Evolutionary conservation across 306 rosid species (phyloP).

Genomic region (Dryas alaskensis): DNA sequence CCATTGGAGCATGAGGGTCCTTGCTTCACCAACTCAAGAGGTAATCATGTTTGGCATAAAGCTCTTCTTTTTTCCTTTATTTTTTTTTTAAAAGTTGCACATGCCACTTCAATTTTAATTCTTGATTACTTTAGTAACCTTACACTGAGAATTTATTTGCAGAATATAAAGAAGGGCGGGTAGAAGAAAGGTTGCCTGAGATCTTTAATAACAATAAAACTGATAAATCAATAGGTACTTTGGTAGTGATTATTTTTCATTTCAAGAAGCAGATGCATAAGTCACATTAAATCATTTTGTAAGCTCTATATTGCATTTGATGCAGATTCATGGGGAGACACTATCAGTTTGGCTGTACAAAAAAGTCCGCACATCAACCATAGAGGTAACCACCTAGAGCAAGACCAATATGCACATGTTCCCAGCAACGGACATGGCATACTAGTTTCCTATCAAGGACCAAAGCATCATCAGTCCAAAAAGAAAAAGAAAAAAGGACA

Average conservation of each 20-base stretch:
- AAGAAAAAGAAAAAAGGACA: too few relatives aligned
- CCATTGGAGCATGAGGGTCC: neutral
- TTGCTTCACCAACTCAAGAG: neutral
- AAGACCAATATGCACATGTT: neutral
- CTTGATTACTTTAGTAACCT: too few relatives aligned
- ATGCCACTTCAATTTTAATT: too few relatives aligned
- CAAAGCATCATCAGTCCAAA: too few relatives aligned
- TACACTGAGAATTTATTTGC: too few relatives aligned
- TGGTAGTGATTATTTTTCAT: neutral
- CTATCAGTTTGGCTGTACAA: neutral
- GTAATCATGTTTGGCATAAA: neutral
- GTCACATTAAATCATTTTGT: neutral
- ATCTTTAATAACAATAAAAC: too few relatives aligned
- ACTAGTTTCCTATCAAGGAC: slow-evolving; percentile 16
- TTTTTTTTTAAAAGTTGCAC: neutral
- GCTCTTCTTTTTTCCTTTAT: neutral
- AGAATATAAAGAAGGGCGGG: too few relatives aligned
- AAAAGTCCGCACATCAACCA: neutral
- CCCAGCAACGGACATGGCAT: neutral
- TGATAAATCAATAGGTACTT: slow-evolving; percentile 7
- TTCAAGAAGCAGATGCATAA: neutral
- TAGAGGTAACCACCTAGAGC: neutral
- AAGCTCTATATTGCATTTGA: neutral
- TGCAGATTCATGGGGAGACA: slow-evolving; percentile 5
- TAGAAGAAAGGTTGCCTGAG: too few relatives aligned